A percentile compares a stretch with the other conserved stretches of the same genome.
phyloP scores from a whole-genome alignment of 495 filamentous ascomycete genomes.

The Aspergillus saccharolyticus region DNA sequence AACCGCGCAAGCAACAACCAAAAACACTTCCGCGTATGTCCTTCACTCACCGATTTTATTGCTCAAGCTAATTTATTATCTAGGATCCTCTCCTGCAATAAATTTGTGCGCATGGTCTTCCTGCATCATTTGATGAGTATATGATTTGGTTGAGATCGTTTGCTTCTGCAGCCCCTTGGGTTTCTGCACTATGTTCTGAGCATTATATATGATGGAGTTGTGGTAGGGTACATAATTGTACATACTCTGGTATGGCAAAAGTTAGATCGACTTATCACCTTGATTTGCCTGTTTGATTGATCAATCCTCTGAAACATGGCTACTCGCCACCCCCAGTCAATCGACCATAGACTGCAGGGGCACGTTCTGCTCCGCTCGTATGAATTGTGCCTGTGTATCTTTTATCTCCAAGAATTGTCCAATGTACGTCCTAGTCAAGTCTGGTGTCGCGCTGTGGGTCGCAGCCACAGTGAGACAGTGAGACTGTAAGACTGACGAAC shows the following conservation, averaged over 20 bases:
- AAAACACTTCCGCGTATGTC: constrained; percentile 68
- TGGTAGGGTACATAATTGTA: background rate
- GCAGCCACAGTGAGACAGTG: background rate
- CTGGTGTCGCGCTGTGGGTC: background rate
- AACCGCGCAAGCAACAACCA: constrained; percentile 64
- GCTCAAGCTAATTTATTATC: constrained; percentile 16
- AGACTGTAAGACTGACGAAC: background rate
- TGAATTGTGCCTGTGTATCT: background rate
- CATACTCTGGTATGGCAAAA: background rate
- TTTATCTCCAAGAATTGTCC: background rate
- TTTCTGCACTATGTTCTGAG: background rate
- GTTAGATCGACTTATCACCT: background rate
- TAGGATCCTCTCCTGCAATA: constrained; percentile 46
- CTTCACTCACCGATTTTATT: background rate
- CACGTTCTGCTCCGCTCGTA: background rate
- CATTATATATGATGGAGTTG: constrained; percentile 2
- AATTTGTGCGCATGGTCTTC: constrained; percentile 11
- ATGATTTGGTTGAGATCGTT: constrained; percentile 3
- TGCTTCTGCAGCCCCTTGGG: background rate
- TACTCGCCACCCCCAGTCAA: background rate
- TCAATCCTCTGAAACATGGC: background rate
- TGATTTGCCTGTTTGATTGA: background rate
- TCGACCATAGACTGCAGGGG: background rate
- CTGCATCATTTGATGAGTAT: constrained; percentile 12
- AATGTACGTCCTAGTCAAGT: background rate